Evolutionary conservation across 768 basidiomycete genomes (phyloP), one percentile per base, ranked within the genome.

Genomic region (Polyporus arcularius): DNA sequence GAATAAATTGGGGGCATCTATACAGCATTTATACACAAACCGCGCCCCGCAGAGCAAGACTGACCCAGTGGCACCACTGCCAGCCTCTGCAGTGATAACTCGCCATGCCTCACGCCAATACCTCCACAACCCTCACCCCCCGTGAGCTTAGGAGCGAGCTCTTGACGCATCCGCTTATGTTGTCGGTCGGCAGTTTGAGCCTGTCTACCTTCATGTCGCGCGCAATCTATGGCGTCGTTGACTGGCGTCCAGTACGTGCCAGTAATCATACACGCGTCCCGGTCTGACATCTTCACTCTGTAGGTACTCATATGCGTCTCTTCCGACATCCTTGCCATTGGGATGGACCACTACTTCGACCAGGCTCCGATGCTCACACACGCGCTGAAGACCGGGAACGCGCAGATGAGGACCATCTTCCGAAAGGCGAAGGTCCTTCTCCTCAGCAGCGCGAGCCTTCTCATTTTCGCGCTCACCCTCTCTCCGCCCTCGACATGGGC

Each of bases 261-360:
- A 6, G 26, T 21, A 12, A 38, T 41, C 21, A 28, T 43, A 10
- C 26, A 45, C 16, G 15, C 32, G 48, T 39, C 15, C 45, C 21
- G 14, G n/a, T n/a, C 32, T 35, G 5, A 35, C 32, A 35, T 35
- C 32, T 10, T 35, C 48, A 15, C 32, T 35, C 32, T 4, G 32
- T 38, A 58, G 57, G 49, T 58, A 40, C 38, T 58, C 38, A 51
- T 51, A 15, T 51, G 47, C 21, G 47, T 50, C 39, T 47, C 57
- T 4, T 50, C 57, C 18, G 57, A 58, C 40, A 42, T 50, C 21
- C 46, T 58, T 35, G 49, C 48, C 32, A 50, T 50, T 15, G 57
- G 57, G 9, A 48, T 58, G 39, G 57, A 58, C n/a, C 57, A 58
- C n/a, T 58, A 58, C 31, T 42, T 50, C 39, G 57, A 58, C 48